These are phyloP conservation scores for Pseudocohnilembus persalinus DNA, from an alignment of 169 alveolate species.

Conservation along the genomic window DNA sequence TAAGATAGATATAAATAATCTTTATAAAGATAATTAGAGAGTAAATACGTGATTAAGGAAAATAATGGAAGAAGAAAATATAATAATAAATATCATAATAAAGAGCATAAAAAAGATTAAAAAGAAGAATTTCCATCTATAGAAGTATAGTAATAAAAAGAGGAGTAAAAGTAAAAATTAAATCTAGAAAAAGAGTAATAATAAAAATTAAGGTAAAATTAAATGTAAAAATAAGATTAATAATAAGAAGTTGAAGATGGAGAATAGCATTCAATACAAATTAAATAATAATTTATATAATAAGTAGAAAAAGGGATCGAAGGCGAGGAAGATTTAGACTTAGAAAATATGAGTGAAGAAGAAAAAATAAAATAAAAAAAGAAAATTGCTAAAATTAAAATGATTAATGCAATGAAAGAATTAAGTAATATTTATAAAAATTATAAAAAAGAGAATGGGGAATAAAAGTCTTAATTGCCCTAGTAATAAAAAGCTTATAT, in stretches of 20 bases:
- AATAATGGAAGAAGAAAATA: neutral
- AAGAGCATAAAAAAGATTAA: too few species aligned
- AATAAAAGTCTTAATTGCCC: neutral
- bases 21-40: neutral
- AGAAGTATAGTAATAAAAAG: neutral
- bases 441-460: neutral
- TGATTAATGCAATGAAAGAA: neutral
- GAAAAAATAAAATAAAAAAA: too few species aligned
- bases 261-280: neutral
- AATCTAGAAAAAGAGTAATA: neutral
- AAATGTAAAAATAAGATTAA: neutral
- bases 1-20: neutral
- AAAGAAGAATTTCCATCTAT: neutral
- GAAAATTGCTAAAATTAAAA: too few species aligned
- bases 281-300: too few species aligned
- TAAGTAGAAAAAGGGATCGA: neutral
- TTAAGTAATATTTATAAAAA: neutral
- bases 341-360: neutral
- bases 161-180: neutral
- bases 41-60: neutral
- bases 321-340: neutral
- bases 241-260: neutral
- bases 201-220: neutral
- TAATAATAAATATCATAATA: too few species aligned
- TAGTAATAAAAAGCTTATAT: too few species aligned